Percentiles rank a stretch among this genome's conserved stretches.
These are phyloP conservation scores for Irineochytrium annulatum DNA, from an alignment of 192 early-diverging fungal genomes.

Conservation along the genomic window DNA sequence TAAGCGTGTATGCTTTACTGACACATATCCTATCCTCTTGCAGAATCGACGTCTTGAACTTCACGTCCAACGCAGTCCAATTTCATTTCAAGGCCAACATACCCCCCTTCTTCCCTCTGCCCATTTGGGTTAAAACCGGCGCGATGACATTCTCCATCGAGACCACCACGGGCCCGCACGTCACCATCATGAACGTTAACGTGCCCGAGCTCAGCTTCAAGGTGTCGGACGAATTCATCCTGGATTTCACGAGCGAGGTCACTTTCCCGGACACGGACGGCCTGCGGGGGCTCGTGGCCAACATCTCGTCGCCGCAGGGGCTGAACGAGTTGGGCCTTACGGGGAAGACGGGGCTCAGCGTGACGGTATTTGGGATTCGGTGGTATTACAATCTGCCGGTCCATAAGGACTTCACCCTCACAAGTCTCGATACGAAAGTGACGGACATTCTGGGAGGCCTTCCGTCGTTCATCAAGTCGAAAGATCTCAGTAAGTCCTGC, in stretches of 20 bases:
- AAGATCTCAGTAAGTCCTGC: not conserved
- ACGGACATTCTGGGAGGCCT: not conserved
- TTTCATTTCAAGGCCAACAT: not conserved
- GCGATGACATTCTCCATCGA: not conserved
- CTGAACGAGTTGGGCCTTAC: not conserved
- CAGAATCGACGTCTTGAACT: not conserved
- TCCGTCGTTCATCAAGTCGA: not conserved
- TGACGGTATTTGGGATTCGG: conserved; percentile 6
- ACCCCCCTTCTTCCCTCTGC: conserved; percentile 2
- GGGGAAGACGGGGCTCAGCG: not conserved
- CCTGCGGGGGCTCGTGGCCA: not conserved
- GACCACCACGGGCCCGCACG: not conserved
- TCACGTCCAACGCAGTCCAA: not conserved
- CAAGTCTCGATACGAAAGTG: not conserved
- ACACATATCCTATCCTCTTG: too few species aligned
- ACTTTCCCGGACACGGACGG: not conserved
- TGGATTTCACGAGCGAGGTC: not conserved
- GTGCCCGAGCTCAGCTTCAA: conserved; percentile 1
- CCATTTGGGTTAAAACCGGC: not conserved
- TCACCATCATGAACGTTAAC: not conserved
- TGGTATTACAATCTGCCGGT: not conserved
- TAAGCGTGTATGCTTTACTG: too few species aligned
- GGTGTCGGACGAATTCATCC: not conserved
- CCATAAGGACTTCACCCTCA: not conserved
- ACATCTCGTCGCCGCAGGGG: not conserved